Evolutionary conservation across 2,329 filamentous ascomycete genomes (phyloP).

Genomic region (Aspergillus candidus): DNA sequence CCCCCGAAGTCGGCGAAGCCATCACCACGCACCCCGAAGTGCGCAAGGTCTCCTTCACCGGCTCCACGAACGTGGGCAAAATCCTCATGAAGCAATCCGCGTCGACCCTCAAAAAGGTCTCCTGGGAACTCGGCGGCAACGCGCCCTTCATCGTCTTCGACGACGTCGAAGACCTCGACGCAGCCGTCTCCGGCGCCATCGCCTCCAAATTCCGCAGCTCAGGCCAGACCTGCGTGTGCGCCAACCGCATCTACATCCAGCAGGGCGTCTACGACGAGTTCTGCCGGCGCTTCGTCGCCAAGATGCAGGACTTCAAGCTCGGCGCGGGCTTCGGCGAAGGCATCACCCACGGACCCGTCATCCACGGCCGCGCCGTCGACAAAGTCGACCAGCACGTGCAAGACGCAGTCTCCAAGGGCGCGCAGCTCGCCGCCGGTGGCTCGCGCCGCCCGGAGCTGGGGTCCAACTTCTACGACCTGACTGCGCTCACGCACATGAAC

Average conservation of each 20-base stretch:
- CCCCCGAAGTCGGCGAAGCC: conserved; percentile 3
- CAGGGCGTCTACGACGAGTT: conserved; percentile 49
- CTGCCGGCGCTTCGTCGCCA: conserved; percentile 49
- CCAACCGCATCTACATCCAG: conserved; percentile 53
- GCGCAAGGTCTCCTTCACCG: conserved; percentile 10
- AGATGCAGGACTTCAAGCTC: conserved; percentile 46
- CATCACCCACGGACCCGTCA: conserved; percentile 45
- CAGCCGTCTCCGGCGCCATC: conserved; percentile 75
- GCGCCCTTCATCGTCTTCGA: conserved; percentile 94
- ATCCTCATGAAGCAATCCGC: conserved; percentile 20
- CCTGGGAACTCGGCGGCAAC: conserved; percentile 56
- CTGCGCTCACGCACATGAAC: conserved; percentile 81
- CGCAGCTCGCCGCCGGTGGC: conserved; percentile 67
- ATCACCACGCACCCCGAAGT: conserved; percentile 3
- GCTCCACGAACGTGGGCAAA: conserved; percentile 9
- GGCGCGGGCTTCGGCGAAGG: conserved; percentile 43
- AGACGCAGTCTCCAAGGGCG: conserved; percentile 74
- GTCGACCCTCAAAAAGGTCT: conserved; percentile 54
- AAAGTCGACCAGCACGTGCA: conserved; percentile 77
- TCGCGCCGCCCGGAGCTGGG: conserved; percentile 68
- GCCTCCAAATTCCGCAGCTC: conserved; percentile 88
- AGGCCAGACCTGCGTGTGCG: conserved; percentile 92
- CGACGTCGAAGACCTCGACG: conserved; percentile 75
- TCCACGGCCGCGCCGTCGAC: conserved; percentile 72
- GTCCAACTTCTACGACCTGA: conserved; percentile 81